These are phyloP conservation scores for Achaetomium macrosporum DNA, from an alignment of 2,329 filamentous ascomycete species.

Conservation along the genomic window DNA sequence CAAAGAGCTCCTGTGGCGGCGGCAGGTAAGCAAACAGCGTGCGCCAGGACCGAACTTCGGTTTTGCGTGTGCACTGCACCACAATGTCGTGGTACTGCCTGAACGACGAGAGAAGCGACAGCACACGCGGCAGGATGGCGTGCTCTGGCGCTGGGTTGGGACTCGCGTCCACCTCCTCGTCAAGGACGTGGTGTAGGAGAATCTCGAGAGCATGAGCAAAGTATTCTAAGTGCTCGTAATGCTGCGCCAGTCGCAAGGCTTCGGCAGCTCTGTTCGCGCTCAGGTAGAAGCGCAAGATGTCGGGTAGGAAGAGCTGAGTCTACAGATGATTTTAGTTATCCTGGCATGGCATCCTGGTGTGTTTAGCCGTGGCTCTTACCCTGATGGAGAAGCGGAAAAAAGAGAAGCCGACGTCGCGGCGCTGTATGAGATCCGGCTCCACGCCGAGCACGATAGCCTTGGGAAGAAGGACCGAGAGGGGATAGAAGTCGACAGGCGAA, in stretches of 20 bases:
- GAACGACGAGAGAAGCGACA: slow-evolving; percentile 64
- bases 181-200: slow-evolving; percentile 84
- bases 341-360: not conserved
- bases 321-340: slow-evolving; percentile 32
- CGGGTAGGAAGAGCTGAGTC: slow-evolving; percentile 90
- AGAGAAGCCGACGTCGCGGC: slow-evolving; percentile 84
- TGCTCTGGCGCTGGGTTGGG: slow-evolving; percentile 56
- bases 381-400: slow-evolving; percentile 83
- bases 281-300: slow-evolving; percentile 75
- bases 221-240: slow-evolving; percentile 83
- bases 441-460: slow-evolving; percentile 89
- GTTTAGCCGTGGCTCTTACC: slow-evolving; percentile 46
- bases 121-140: slow-evolving; percentile 57
- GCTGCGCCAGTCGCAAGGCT: slow-evolving; percentile 73
- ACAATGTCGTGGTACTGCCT: slow-evolving; percentile 90
- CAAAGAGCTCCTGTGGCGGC: slow-evolving; percentile 84
- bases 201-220: slow-evolving; percentile 91
- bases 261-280: slow-evolving; percentile 69
- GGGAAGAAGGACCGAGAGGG: slow-evolving; percentile 76
- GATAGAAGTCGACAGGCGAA: slow-evolving; percentile 90
- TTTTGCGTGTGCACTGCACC: slow-evolving; percentile 95
- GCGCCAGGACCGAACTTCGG: slow-evolving; percentile 89
- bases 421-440: slow-evolving; percentile 88
- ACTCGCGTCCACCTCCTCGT: slow-evolving; percentile 77
- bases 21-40: slow-evolving; percentile 90